phyloP scores from a whole-genome alignment of 179 eudicot species.

The Spergularia azorica region DNA sequence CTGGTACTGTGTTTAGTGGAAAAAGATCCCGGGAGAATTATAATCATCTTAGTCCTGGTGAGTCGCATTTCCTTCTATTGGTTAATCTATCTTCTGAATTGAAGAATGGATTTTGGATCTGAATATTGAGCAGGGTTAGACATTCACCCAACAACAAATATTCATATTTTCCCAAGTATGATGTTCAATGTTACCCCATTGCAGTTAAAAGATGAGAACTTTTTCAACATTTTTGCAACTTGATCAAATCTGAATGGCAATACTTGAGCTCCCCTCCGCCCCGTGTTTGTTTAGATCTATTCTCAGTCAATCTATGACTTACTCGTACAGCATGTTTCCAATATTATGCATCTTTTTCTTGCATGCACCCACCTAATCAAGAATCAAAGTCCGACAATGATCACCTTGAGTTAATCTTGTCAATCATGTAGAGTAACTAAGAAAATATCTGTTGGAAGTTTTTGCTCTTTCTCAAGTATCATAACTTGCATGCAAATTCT shows the following conservation, averaged over 20 bases:
- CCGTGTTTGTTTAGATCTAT: no score
- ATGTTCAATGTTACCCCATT: neutral
- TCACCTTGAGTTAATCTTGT: neutral
- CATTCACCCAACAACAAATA: neutral
- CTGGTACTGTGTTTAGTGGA: conserved; percentile 36
- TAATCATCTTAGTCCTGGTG: conserved; percentile 56
- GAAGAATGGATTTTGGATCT: neutral
- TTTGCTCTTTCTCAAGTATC: no score
- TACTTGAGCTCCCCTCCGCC: neutral
- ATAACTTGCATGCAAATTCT: neutral
- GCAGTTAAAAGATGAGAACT: neutral
- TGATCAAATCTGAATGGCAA: neutral
- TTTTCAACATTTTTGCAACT: neutral
- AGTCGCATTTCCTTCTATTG: conserved; percentile 10
- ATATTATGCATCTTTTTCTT: neutral
- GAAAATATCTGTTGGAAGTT: neutral
- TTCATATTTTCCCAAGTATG: neutral
- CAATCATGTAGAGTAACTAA: neutral
- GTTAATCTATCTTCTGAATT: neutral
- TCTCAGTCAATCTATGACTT: no score
- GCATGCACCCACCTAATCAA: neutral
- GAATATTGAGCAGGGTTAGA: neutral
- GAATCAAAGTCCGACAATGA: neutral
- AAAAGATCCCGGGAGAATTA: conserved; percentile 50
- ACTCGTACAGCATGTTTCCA: no score